Percentiles rank a stretch among this genome's conserved stretches.
phyloP scores from a whole-genome alignment of 192 early-diverging fungal species.

The Coemansia sp. region DNA sequence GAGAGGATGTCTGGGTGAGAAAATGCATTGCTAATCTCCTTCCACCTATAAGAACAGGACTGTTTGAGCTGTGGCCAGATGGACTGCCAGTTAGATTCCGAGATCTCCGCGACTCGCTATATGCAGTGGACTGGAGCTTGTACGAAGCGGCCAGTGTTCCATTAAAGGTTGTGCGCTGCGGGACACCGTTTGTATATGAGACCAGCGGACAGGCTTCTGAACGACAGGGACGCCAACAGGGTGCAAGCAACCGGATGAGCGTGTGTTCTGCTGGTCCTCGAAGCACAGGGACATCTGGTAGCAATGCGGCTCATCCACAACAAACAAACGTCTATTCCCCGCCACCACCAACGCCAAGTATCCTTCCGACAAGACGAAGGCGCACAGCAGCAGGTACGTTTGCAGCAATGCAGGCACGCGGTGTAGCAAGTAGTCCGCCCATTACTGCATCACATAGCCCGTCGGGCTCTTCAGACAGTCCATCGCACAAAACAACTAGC shows the following conservation, averaged over 20 bases:
- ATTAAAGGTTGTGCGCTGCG: conserved; percentile 40
- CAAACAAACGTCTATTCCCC: conserved; percentile 28
- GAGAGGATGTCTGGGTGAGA: conserved; percentile 52
- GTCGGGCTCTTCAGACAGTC: conserved; percentile 16
- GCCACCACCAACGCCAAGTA: conserved; percentile 27
- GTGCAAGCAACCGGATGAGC: conserved; percentile 20
- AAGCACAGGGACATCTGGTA: conserved; percentile 1
- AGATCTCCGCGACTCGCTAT: conserved; percentile 52
- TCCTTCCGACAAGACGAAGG: conserved; percentile 27
- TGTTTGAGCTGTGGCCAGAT: conserved; percentile 52
- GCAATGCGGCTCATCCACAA: background rate
- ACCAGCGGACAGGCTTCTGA: conserved; percentile 14
- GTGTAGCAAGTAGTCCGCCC: conserved; percentile 6
- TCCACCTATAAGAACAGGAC: conserved; percentile 34
- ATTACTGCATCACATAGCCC: conserved; percentile 12
- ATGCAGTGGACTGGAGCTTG: conserved; percentile 51
- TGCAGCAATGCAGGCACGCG: conserved; percentile 11
- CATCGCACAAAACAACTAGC: conserved; percentile 10
- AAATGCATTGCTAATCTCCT: conserved; percentile 51
- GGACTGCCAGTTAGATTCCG: conserved; percentile 49
- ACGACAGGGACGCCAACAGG: background rate
- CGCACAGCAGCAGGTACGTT: conserved; percentile 17
- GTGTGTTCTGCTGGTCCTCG: conserved; percentile 4
- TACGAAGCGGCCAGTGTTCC: conserved; percentile 51
- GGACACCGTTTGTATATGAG: conserved; percentile 44